phyloP scores from a whole-genome alignment of 2,329 filamentous ascomycete species.

The Aspergillus carbonarius region DNA sequence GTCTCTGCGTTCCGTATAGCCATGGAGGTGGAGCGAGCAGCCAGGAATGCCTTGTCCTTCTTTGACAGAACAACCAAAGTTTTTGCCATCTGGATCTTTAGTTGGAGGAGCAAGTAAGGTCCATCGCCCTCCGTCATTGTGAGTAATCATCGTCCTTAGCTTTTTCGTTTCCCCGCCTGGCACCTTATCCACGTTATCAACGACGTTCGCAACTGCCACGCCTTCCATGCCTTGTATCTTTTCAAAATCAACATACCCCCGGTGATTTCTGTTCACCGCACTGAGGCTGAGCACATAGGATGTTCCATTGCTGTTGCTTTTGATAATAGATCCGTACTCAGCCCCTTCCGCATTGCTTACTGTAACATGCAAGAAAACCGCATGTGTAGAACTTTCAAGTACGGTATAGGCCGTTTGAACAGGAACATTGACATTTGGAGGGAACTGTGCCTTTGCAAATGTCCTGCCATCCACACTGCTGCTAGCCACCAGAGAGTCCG shows the following conservation, averaged over 20 bases:
- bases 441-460: slow-evolving; percentile 84
- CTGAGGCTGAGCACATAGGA: slow-evolving; percentile 83
- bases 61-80: slow-evolving; percentile 63
- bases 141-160: slow-evolving; percentile 86
- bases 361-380: slow-evolving; percentile 90
- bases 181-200: slow-evolving; percentile 69
- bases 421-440: slow-evolving; percentile 74
- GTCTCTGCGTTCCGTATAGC: slow-evolving; percentile 87
- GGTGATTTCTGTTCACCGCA: slow-evolving; percentile 75
- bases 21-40: slow-evolving; percentile 89
- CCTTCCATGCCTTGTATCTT: slow-evolving; percentile 92
- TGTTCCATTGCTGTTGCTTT: slow-evolving; percentile 98
- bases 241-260: slow-evolving; percentile 89
- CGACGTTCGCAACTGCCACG: slow-evolving; percentile 81
- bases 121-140: slow-evolving; percentile 95
- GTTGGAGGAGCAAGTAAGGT: slow-evolving; percentile 69
- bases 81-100: slow-evolving; percentile 68
- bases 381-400: slow-evolving; percentile 89
- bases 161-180: slow-evolving; percentile 65
- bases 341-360: slow-evolving; percentile 65
- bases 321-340: slow-evolving; percentile 83
- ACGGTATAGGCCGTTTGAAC: slow-evolving; percentile 87
- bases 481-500: slow-evolving; percentile 70
- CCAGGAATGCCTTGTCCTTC: slow-evolving; percentile 56
- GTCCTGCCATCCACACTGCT: slow-evolving; percentile 79